These are phyloP conservation scores for Boletus pseudopeckii DNA, from an alignment of 768 basidiomycete genomes.

Conservation along the genomic window DNA sequence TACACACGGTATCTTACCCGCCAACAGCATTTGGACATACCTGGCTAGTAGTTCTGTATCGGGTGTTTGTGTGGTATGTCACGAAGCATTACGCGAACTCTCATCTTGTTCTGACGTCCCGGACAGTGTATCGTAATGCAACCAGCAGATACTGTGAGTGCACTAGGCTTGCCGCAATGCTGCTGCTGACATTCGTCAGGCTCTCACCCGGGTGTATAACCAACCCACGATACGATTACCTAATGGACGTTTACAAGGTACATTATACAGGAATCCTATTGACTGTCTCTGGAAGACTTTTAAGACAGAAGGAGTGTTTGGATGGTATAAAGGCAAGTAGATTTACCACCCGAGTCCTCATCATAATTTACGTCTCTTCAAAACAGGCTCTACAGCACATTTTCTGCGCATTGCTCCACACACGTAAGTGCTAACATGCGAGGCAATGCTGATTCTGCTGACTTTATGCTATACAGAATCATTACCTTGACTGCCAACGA, in stretches of 20 bases:
- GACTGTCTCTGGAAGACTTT: conserved; percentile 98
- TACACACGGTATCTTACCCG: conserved; percentile 60
- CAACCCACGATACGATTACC: conserved; percentile 76
- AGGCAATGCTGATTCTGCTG: not conserved
- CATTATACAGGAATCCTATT: conserved; percentile 86
- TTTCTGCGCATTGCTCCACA: conserved; percentile 91
- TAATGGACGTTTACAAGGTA: conserved; percentile 68
- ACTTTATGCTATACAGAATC: conserved; percentile 47
- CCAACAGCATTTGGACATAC: conserved; percentile 83
- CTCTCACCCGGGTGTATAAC: conserved; percentile 93
- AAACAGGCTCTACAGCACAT: conserved; percentile 84
- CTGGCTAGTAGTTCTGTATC: conserved; percentile 85
- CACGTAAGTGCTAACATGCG: conserved; percentile 53
- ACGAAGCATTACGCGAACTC: not conserved
- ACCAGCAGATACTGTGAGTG: conserved; percentile 79
- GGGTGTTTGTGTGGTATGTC: conserved; percentile 84
- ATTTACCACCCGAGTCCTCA: not conserved
- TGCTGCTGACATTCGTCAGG: conserved; percentile 37
- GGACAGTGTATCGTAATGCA: conserved; percentile 86
- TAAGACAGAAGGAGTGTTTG: conserved; percentile 81
- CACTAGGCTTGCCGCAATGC: conserved; percentile 1
- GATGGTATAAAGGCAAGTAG: conserved; percentile 88
- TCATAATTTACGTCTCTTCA: not conserved
- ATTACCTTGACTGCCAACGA: conserved; percentile 90
- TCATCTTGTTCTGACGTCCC: conserved; percentile 7